Evolutionary conservation across 2,329 filamentous ascomycete genomes (phyloP), one percentile per base, ranked within the genome.

Genomic region (Juglanconis sp.): DNA sequence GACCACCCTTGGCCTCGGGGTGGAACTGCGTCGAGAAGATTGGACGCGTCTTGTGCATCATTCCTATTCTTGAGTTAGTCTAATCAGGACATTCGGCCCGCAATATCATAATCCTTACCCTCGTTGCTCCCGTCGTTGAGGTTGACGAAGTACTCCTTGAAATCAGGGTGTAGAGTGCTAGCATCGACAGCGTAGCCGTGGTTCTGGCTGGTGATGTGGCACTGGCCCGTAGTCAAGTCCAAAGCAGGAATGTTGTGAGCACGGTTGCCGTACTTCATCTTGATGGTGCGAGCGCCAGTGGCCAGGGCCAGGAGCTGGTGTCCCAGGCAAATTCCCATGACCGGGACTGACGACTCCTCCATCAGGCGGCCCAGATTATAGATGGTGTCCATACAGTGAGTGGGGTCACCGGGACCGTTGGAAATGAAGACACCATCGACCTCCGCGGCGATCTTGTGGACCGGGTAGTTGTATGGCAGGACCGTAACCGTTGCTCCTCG

Each of bases 21-120:
- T 99, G 95, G 87, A 99, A 99, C 77, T 99, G 95, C 31, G 93
- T 96, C 65, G 91, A 94, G 84, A 99, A 98, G 74, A 99, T 99
- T 64, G 95, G 95, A 40, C 94, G 91, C 61, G 90, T 90, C 78
- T 90, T 92, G 84, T 99, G 95, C 74, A 97, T 92, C 87, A 99
- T 92, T 62, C 90, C 81, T 79, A 32, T 34, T 31, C 11, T n/a
- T 62, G 61, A 50, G 11, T 59, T 36, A 42, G 46, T 7, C 34
- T 24, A 35, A 54, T 55, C 30, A 71, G 24, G 62, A 67, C 58
- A 68, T 62, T 53, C 32, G 51, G 40, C 60, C 46, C 61, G 48
- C 15, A 10, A 38, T 24, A 38, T 38, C 11, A 32, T 32, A 35
- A 42, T 70, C 75, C 24, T 64, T 73, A 79, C 87, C 94, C 81